Evolutionary conservation across 208 protist genomes (phyloP).

Genomic region (Crithidia sp.): DNA sequence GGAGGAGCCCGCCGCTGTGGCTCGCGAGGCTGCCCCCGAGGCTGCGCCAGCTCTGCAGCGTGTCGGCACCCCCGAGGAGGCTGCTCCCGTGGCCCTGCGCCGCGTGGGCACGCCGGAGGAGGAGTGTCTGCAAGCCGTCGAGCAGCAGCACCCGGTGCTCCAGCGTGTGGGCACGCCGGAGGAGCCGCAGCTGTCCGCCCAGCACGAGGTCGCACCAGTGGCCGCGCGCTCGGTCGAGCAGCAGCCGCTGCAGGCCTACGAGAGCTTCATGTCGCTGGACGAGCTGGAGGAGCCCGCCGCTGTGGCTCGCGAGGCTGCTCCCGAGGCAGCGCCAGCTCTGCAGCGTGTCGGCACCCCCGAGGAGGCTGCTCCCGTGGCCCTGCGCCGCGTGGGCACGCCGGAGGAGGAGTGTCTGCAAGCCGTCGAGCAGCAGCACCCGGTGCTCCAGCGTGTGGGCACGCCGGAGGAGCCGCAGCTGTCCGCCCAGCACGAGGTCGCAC

Average conservation of each 20-base stretch:
- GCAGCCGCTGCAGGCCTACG: conserved; percentile 1
- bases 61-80: conserved; percentile 1
- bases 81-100: neutral
- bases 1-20: too few species aligned
- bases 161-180: neutral
- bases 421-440: too few species aligned
- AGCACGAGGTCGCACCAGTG: neutral
- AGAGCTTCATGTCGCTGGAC: conserved; percentile 30
- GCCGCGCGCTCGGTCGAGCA: neutral
- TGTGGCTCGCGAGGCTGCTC: too few species aligned
- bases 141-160: too few species aligned
- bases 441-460: too few species aligned
- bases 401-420: too few species aligned
- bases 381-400: too few species aligned
- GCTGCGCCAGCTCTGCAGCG: neutral
- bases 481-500: too few species aligned
- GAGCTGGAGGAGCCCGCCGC: neutral
- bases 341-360: too few species aligned
- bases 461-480: too few species aligned
- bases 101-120: conserved; percentile 4
- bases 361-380: too few species aligned
- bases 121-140: too few species aligned
- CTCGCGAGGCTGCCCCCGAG: neutral
- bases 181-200: neutral
- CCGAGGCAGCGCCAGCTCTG: neutral